phyloP scores from a whole-genome alignment of 2,329 filamentous ascomycete genomes.

The Rhynchosporium secalis region DNA sequence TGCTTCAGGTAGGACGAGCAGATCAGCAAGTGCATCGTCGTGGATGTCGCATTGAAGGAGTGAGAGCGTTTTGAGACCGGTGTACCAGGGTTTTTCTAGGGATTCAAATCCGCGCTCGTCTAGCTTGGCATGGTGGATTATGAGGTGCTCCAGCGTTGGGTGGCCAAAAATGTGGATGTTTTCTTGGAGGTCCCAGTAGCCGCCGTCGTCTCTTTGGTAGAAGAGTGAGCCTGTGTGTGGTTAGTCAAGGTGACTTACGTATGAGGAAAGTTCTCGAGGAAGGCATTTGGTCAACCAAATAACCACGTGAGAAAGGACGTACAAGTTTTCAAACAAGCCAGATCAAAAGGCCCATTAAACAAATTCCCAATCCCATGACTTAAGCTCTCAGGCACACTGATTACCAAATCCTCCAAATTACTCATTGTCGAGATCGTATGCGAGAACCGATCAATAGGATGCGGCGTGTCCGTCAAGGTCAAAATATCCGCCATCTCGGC shows the following conservation, averaged over 20 bases:
- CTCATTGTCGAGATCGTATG: slow-evolving; percentile 52
- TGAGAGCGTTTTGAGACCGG: slow-evolving; percentile 46
- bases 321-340: slow-evolving; percentile 50
- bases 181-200: slow-evolving; percentile 53
- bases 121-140: slow-evolving; percentile 48
- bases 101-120: slow-evolving; percentile 50
- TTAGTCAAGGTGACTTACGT: background rate
- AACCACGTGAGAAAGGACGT: slow-evolving; percentile 25
- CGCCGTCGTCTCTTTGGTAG: slow-evolving; percentile 47
- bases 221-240: slow-evolving; percentile 39
- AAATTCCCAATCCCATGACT: slow-evolving; percentile 50
- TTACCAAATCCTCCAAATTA: slow-evolving; percentile 49
- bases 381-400: slow-evolving; percentile 47
- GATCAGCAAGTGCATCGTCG: slow-evolving; percentile 45
- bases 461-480: slow-evolving; percentile 39
- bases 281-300: too few species aligned
- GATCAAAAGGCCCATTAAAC: slow-evolving; percentile 52
- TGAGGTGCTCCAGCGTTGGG: slow-evolving; percentile 49
- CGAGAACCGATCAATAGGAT: slow-evolving; percentile 47
- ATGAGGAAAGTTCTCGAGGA: background rate
- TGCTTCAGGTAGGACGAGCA: slow-evolving; percentile 47
- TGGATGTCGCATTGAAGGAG: slow-evolving; percentile 54
- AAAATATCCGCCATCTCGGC: slow-evolving; percentile 47
- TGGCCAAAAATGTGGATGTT: slow-evolving; percentile 55
- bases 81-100: slow-evolving; percentile 50